These are phyloP conservation scores for Capronia americana DNA, from an alignment of 2,329 filamentous ascomycete species.

Conservation along the genomic window DNA sequence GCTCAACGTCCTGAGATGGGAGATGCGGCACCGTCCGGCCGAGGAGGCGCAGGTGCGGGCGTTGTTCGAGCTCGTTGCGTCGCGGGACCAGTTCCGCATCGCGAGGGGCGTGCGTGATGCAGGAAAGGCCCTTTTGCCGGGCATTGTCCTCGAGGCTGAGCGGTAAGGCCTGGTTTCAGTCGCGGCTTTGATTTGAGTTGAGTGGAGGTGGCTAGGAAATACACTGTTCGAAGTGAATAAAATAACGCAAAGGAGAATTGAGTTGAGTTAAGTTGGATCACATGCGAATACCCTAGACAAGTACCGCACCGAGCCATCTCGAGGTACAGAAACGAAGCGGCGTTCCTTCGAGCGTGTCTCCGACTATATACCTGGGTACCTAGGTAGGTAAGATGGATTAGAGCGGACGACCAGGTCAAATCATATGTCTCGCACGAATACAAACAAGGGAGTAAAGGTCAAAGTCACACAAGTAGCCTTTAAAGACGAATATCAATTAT, in stretches of 20 bases:
- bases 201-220: no score
- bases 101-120: conserved; percentile 16
- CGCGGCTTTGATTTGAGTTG: no score
- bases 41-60: conserved; percentile 6
- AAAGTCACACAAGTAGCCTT: no score
- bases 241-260: no score
- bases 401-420: background rate
- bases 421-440: background rate
- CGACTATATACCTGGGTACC: no score
- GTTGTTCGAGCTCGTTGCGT: conserved; percentile 14
- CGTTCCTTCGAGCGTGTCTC: background rate
- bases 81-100: conserved; percentile 13
- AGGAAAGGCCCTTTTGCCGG: conserved; percentile 7
- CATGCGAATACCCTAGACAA: no score
- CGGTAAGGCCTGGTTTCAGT: background rate
- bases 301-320: background rate
- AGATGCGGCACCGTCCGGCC: conserved; percentile 10
- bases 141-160: background rate
- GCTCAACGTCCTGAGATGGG: conserved; percentile 21
- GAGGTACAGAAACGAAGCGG: background rate
- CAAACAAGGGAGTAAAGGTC: no score
- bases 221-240: no score
- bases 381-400: background rate
- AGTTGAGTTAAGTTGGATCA: no score
- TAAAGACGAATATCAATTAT: no score